Evolutionary conservation across 1,139 yeast genomes (phyloP), one percentile per base, ranked within the genome.

Genomic region (Wickerhamiella infanticola): DNA sequence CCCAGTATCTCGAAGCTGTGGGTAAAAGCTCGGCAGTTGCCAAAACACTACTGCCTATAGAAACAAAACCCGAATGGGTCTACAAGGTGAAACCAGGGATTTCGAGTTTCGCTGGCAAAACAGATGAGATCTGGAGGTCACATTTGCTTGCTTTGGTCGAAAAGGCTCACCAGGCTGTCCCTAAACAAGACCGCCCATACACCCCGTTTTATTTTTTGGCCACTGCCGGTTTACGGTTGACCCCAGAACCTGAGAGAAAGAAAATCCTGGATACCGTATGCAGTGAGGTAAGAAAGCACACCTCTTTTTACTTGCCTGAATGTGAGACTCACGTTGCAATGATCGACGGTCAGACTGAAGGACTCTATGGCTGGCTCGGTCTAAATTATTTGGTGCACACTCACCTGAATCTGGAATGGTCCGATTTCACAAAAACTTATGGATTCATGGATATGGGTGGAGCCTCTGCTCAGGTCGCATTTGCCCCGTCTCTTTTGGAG

Each of bases 401-500:
- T 35, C 39, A 48, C 27, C 35, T 48, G 3, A 25, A 48, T 11
- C 11, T 25, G 3, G 43, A 40, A 3, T 53, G 56, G 57, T 45
- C 53, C 35, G 42, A 51, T 11, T 53, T 51, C 39, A 45, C 40
- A 46, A 66, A 67, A 46, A 77, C 93, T 0, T 81, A 75, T 55
- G 94, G 94, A 1, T 68, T 83, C 36, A 61, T 84, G 50, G 94
- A 83, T 53, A 79, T 84, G 86, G 94, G 94, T 3, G 94, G 94
- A 0, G 93, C 93, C 0, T 80, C 90, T 1, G 79, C 94, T 0
- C 94, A 84, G 58, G 75, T 84, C 36, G 83, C 85, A 0, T 83
- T 81, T 59, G 81, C 76, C 53, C 93, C 94, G 0, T 74, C 75
- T 54, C 49, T 63, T 23, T 67, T 79, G 0, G 83, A 79, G 51